These are phyloP conservation scores for Rhizophora apiculata DNA, from an alignment of 345 rosid genomes.

Conservation along the genomic window DNA sequence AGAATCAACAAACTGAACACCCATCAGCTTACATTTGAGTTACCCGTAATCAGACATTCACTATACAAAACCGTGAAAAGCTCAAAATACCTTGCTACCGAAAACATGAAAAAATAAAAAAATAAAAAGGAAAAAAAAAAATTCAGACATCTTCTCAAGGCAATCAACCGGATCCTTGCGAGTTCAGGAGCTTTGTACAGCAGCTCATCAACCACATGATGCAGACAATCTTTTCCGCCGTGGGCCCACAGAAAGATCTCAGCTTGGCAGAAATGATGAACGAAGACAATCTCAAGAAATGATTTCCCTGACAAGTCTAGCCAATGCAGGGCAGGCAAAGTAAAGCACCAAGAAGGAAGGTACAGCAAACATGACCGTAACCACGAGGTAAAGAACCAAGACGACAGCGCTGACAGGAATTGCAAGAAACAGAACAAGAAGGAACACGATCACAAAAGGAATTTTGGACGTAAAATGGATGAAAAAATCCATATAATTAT, in stretches of 20 bases:
- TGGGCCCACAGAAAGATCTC: not conserved
- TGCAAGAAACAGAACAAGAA: slow-evolving; percentile 64
- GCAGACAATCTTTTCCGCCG: not conserved
- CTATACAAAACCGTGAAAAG: too few species aligned
- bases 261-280: not conserved
- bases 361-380: slow-evolving; percentile 64
- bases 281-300: slow-evolving; percentile 33
- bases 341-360: slow-evolving; percentile 80
- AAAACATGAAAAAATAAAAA: too few species aligned
- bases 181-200: too few species aligned
- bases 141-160: too few species aligned
- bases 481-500: slow-evolving; percentile 59
- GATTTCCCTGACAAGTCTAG: slow-evolving; percentile 81
- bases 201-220: too few species aligned
- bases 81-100: too few species aligned
- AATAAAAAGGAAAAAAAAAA: too few species aligned
- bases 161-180: too few species aligned
- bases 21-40: too few species aligned
- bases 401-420: slow-evolving; percentile 82
- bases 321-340: slow-evolving; percentile 75
- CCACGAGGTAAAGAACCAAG: slow-evolving; percentile 64
- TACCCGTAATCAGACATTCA: too few species aligned
- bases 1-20: too few species aligned
- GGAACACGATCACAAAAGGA: slow-evolving; percentile 71
- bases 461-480: slow-evolving; percentile 72